Evolutionary conservation across 768 basidiomycete genomes (phyloP).

Genomic region (Crepidotus variabilis): DNA sequence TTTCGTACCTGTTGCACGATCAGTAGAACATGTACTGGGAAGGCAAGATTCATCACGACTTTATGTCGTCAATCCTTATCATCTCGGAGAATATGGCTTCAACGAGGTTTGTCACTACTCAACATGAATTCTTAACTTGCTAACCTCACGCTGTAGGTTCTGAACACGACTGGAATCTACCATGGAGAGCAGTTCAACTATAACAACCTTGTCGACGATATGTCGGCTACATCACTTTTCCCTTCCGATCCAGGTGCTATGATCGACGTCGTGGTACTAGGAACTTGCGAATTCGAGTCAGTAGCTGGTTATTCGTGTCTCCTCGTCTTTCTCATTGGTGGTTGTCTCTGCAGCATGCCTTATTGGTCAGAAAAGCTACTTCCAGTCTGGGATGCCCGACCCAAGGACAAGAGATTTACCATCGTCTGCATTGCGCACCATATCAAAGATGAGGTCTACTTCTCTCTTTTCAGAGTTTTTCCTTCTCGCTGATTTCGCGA

Average conservation of each 20-base stretch:
- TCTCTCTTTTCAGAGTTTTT: not conserved
- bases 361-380: not conserved
- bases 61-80: not conserved
- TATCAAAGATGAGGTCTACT: not conserved
- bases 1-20: not conserved
- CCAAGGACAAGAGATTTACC: not conserved
- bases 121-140: not conserved
- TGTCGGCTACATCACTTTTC: not conserved
- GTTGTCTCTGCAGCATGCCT: not conserved
- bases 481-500: not conserved
- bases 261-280: not conserved
- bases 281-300: not conserved
- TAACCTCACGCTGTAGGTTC: not conserved
- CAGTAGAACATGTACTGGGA: not conserved
- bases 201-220: not conserved
- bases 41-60: not conserved
- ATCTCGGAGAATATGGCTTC: not conserved
- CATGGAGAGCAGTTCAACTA: not conserved
- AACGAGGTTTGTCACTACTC: not conserved
- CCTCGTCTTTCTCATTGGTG: not conserved
- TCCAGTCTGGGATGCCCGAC: not conserved
- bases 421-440: not conserved
- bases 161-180: not conserved
- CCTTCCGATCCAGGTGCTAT: not conserved
- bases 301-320: not conserved